phyloP scores from a whole-genome alignment of 176 grass and related monocot genomes.

The Eleusine indica region DNA sequence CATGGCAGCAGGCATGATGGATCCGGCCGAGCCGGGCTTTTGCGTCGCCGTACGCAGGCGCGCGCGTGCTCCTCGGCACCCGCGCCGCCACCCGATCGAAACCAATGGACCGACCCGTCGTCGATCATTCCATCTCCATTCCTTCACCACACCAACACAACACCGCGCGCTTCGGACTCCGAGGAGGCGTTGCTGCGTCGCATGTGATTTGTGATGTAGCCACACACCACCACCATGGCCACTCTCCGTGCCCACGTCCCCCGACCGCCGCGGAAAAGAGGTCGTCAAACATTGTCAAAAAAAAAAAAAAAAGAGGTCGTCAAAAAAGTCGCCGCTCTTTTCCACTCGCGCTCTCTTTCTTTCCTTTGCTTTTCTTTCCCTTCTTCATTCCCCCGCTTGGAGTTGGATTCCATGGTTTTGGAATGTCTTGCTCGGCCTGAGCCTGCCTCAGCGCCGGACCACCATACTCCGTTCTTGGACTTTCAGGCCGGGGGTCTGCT shows the following conservation, averaged over 20 bases:
- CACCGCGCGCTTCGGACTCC: slow-evolving; percentile 15
- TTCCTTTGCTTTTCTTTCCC: neutral
- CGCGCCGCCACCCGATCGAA: slow-evolving; percentile 37
- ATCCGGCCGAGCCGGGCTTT: neutral
- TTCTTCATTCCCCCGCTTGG: neutral
- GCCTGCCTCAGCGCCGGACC: neutral
- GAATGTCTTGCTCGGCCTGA: neutral
- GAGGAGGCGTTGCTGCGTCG: slow-evolving; percentile 7
- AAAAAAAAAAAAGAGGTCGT: too few relatives aligned
- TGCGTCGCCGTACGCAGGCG: slow-evolving; percentile 28
- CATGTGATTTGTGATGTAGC: neutral
- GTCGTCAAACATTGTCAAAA: too few relatives aligned
- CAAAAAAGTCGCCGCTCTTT: slow-evolving; percentile 31
- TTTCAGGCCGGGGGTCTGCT: neutral
- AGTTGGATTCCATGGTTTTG: neutral
- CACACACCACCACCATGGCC: neutral
- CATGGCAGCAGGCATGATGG: slow-evolving; percentile 23
- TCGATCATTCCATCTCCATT: slow-evolving; percentile 23
- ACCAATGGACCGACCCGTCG: slow-evolving; percentile 18
- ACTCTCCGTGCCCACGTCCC: neutral
- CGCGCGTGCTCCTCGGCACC: slow-evolving; percentile 68
- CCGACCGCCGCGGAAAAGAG: neutral
- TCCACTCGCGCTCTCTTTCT: neutral
- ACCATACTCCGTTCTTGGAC: neutral
- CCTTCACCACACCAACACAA: neutral